phyloP scores from a whole-genome alignment of 345 rosid species.

The Acer negundo region DNA sequence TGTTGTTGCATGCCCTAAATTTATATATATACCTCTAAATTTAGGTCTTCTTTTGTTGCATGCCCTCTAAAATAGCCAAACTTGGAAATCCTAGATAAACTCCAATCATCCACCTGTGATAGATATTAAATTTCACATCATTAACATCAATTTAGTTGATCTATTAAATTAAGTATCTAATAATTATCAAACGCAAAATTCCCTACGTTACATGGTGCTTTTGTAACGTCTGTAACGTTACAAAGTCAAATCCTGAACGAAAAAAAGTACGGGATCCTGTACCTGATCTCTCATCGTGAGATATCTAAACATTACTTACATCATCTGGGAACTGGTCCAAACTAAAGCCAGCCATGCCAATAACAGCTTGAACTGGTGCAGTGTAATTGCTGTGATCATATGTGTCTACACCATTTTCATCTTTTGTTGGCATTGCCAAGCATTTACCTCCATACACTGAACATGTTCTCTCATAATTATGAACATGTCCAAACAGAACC shows the following conservation, averaged over 20 bases:
- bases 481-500: slow-evolving; percentile 65
- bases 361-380: slow-evolving; percentile 62
- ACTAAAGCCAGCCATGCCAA: slow-evolving; percentile 70
- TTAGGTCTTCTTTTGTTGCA: slow-evolving; percentile 45
- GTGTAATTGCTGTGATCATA: slow-evolving; percentile 55
- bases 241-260: no score
- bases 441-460: slow-evolving; percentile 43
- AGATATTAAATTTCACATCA: not conserved
- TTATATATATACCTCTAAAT: slow-evolving; percentile 62
- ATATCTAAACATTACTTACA: slow-evolving; percentile 18
- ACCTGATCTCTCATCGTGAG: no score
- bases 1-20: slow-evolving; percentile 53
- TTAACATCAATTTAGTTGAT: no score
- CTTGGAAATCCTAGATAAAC: slow-evolving; percentile 50
- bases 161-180: no score
- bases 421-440: slow-evolving; percentile 52
- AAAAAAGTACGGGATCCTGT: no score
- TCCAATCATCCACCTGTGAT: slow-evolving; percentile 34
- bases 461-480: slow-evolving; percentile 72
- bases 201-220: no score
- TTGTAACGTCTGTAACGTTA: no score
- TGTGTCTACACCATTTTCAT: slow-evolving; percentile 44
- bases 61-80: slow-evolving; percentile 56
- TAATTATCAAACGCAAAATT: not conserved
- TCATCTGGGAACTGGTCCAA: slow-evolving; percentile 37